Conservation (phyloP, 345 rosid species). For the Populus simonii region DNA sequence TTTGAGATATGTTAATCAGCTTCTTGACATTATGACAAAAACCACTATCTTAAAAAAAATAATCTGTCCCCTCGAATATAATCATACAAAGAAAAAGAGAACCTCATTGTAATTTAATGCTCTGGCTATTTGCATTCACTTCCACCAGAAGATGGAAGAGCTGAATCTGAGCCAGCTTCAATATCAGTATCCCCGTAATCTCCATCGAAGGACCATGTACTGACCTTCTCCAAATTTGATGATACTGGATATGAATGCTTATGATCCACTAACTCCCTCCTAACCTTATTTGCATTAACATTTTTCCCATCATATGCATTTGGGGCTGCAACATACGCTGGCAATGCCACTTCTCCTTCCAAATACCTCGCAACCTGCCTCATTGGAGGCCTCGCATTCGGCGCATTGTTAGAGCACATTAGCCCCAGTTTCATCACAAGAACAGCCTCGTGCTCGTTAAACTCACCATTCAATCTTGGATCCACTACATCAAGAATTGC, state of each 20-base stretch:
- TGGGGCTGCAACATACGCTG: slow-evolving; percentile 33
- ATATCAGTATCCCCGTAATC: slow-evolving; percentile 37
- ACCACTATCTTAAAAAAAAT: no score
- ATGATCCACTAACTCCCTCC: slow-evolving; percentile 42
- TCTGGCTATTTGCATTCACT: slow-evolving; percentile 21
- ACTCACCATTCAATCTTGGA: slow-evolving; percentile 54
- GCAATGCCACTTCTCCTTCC: slow-evolving; percentile 42
- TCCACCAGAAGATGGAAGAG: slow-evolving; percentile 25
- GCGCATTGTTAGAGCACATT: slow-evolving; percentile 65
- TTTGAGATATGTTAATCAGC: no score
- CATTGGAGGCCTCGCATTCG: slow-evolving; percentile 62
- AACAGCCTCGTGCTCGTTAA: slow-evolving; percentile 57
- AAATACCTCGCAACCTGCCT: slow-evolving; percentile 76
- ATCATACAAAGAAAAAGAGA: background rate
- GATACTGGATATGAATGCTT: slow-evolving; percentile 44
- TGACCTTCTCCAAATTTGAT: slow-evolving; percentile 37
- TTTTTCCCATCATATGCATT: slow-evolving; percentile 38
- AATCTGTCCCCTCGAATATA: background rate
- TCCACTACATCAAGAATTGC: slow-evolving; percentile 67
- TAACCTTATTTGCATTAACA: slow-evolving; percentile 16
- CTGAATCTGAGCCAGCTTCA: slow-evolving; percentile 42
- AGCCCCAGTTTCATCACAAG: slow-evolving; percentile 66
- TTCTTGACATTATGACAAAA: no score
- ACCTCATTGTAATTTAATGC: background rate
- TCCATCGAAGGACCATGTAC: slow-evolving; percentile 32